Conservation (phyloP, 805 yeast genomes). For the Pichia membranifaciens region DNA sequence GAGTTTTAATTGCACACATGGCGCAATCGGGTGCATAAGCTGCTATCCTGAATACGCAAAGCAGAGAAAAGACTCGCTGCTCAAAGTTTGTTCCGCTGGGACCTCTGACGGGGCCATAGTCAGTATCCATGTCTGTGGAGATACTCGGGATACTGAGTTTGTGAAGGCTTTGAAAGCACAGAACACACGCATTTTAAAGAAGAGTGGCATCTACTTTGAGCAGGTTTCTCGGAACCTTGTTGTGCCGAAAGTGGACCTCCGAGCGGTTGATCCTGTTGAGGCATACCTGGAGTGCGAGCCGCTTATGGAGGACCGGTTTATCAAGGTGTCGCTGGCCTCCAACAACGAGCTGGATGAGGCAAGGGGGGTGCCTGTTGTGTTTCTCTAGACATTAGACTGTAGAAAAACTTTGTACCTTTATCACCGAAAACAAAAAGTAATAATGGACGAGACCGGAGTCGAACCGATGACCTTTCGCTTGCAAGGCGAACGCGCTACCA, state of each 20-base stretch:
- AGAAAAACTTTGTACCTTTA: no score
- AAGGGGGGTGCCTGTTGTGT: background rate
- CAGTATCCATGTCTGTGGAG: background rate
- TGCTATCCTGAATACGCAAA: background rate
- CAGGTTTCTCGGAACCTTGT: background rate
- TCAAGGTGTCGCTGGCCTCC: background rate
- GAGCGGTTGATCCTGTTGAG: background rate
- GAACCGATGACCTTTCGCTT: conserved; percentile 80
- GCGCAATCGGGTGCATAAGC: conserved; percentile 10
- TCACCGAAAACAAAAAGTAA: background rate
- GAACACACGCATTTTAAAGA: background rate
- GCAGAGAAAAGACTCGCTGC: background rate
- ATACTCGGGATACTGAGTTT: no score
- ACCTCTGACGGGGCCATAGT: conserved; percentile 16
- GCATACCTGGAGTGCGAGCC: background rate
- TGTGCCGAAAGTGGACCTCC: background rate
- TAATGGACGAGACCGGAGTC: conserved; percentile 69
- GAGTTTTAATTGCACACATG: conserved; percentile 6
- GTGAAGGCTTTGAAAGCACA: background rate
- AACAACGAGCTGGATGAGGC: background rate
- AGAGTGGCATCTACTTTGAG: background rate
- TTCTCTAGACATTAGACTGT: background rate
- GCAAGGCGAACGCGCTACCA: conserved; percentile 81
- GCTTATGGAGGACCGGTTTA: background rate
- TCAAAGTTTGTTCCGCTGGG: conserved; percentile 13